Percentiles rank a stretch among this genome's conserved stretches.
phyloP scores from a whole-genome alignment of 2,329 filamentous ascomycete genomes.

The Colletotrichum navitas region DNA sequence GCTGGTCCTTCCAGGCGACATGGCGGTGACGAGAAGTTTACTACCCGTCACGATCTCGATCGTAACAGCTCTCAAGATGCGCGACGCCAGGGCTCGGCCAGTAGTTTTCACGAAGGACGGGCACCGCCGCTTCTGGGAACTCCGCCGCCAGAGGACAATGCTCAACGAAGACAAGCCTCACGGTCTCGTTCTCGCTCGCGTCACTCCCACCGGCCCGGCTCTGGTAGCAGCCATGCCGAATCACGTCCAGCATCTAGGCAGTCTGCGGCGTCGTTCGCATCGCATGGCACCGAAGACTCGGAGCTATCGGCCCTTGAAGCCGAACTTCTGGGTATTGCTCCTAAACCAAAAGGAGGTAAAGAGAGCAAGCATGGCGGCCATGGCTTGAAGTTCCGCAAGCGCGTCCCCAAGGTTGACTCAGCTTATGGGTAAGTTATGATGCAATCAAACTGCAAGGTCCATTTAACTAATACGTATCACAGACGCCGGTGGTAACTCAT shows the following conservation, averaged over 20 bases:
- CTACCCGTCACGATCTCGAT: slow-evolving; percentile 10
- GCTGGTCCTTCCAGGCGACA: slow-evolving; percentile 1
- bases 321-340: slow-evolving; percentile 53
- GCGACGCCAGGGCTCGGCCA: slow-evolving; percentile 19
- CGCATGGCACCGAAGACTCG: slow-evolving; percentile 45
- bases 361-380: slow-evolving; percentile 44
- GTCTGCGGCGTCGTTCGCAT: slow-evolving; percentile 30
- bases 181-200: slow-evolving; percentile 16
- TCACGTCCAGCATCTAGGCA: slow-evolving; percentile 39
- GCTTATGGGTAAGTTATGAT: slow-evolving; percentile 51
- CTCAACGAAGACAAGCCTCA: slow-evolving; percentile 16
- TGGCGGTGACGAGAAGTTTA: slow-evolving; percentile 8
- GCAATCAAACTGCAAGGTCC: background rate
- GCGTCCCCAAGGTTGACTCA: slow-evolving; percentile 51
- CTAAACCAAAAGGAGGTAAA: slow-evolving; percentile 47
- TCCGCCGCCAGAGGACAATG: slow-evolving; percentile 20
- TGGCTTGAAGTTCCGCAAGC: slow-evolving; percentile 50
- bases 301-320: slow-evolving; percentile 56
- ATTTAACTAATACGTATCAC: slow-evolving; percentile 10
- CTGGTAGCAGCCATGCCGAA: slow-evolving; percentile 31
- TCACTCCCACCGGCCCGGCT: slow-evolving; percentile 16
- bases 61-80: slow-evolving; percentile 21
- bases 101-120: slow-evolving; percentile 4
- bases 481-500: slow-evolving; percentile 54
- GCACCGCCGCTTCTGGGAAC: slow-evolving; percentile 14